Conservation (phyloP, 2,329 filamentous ascomycete genomes). For the Fusarium sterilihyphosum region DNA sequence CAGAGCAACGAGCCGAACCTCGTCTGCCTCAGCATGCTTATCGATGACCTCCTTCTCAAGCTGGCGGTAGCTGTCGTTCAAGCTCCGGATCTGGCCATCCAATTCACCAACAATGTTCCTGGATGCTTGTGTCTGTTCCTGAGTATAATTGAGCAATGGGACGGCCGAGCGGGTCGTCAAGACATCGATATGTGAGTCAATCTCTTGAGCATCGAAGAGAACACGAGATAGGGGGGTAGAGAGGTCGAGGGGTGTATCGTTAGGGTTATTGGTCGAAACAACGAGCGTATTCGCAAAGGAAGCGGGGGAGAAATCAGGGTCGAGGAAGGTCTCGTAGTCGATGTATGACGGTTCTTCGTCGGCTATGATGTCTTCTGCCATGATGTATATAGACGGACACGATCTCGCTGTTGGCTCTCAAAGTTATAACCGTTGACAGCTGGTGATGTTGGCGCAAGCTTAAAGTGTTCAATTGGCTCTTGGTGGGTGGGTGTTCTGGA, state of each 20-base stretch:
- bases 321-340: constrained; percentile 92
- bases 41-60: constrained; percentile 87
- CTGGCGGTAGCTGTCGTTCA: constrained; percentile 87
- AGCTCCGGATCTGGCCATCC: constrained; percentile 79
- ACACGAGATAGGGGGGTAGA: constrained; percentile 93
- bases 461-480: constrained; percentile 4
- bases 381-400: neutral
- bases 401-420: neutral
- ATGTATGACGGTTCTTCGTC: constrained; percentile 82
- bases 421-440: constrained; percentile 3
- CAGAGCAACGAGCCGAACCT: constrained; percentile 80
- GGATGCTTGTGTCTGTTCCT: constrained; percentile 77
- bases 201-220: constrained; percentile 95
- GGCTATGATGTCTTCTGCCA: constrained; percentile 19
- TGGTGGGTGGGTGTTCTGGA: constrained; percentile 38
- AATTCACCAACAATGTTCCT: constrained; percentile 78
- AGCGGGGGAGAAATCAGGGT: constrained; percentile 81
- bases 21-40: constrained; percentile 86
- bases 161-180: constrained; percentile 87
- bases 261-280: constrained; percentile 88
- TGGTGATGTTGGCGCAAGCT: constrained; percentile 12
- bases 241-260: constrained; percentile 89
- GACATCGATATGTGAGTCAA: constrained; percentile 93
- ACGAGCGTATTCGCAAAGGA: constrained; percentile 90
- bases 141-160: constrained; percentile 82